phyloP scores from a whole-genome alignment of 2,329 filamentous ascomycete species.

The Scedosporium dehoogii region DNA sequence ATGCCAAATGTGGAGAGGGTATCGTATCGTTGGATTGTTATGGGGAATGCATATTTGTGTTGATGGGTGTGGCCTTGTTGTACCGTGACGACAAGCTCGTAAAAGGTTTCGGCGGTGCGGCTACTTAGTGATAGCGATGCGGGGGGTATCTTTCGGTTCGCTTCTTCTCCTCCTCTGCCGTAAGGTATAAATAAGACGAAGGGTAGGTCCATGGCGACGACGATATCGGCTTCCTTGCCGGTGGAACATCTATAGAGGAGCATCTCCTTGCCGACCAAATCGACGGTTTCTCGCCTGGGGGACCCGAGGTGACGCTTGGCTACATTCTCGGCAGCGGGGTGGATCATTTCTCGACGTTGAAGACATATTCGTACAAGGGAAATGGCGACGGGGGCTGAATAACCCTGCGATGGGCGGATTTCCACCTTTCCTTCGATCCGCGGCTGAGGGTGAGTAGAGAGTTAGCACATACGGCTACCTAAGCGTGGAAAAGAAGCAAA shows the following conservation, averaged over 20 bases:
- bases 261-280: slow-evolving; percentile 93
- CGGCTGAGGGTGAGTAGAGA: slow-evolving; percentile 45
- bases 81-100: slow-evolving; percentile 91
- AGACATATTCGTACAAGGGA: slow-evolving; percentile 92
- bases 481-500: neutral
- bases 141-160: slow-evolving; percentile 80
- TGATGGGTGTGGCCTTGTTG: slow-evolving; percentile 83
- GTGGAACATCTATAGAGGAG: slow-evolving; percentile 78
- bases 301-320: slow-evolving; percentile 86
- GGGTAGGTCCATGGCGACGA: slow-evolving; percentile 92
- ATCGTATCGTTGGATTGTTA: slow-evolving; percentile 88
- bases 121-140: slow-evolving; percentile 86
- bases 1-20: slow-evolving; percentile 97
- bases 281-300: slow-evolving; percentile 79
- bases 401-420: slow-evolving; percentile 76
- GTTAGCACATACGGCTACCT: slow-evolving; percentile 1
- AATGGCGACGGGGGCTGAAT: slow-evolving; percentile 79
- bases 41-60: slow-evolving; percentile 83
- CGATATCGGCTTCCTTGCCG: slow-evolving; percentile 75
- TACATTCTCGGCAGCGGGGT: slow-evolving; percentile 88
- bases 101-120: slow-evolving; percentile 92
- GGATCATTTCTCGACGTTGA: slow-evolving; percentile 89
- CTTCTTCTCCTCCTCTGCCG: slow-evolving; percentile 81
- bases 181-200: slow-evolving; percentile 98
- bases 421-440: slow-evolving; percentile 97